phyloP scores from a whole-genome alignment of 2,329 filamentous ascomycete species.

The Triangularia verruculosa region DNA sequence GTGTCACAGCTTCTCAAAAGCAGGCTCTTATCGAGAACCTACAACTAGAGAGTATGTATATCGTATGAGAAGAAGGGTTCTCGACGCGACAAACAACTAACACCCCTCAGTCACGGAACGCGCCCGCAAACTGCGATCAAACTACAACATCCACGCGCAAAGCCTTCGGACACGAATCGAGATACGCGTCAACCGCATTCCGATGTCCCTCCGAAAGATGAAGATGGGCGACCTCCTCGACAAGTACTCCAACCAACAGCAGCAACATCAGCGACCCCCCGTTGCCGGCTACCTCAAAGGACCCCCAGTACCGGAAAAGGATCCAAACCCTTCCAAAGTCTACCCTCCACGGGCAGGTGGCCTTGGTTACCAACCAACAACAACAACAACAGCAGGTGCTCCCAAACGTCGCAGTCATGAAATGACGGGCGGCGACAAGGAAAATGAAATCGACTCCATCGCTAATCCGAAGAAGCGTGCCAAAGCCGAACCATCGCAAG shows the following conservation, averaged over 20 bases:
- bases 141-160: conserved; percentile 85
- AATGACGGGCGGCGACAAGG: conserved; percentile 67
- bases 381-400: conserved; percentile 23
- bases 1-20: conserved; percentile 70
- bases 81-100: background rate
- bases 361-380: conserved; percentile 23
- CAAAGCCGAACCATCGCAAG: conserved; percentile 43
- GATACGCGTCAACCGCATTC: conserved; percentile 90
- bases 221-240: conserved; percentile 77
- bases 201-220: conserved; percentile 70
- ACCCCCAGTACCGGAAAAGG: conserved; percentile 52
- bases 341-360: conserved; percentile 15
- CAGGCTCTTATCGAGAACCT: conserved; percentile 85
- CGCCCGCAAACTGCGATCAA: conserved; percentile 80
- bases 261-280: conserved; percentile 26
- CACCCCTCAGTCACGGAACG: conserved; percentile 72
- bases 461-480: conserved; percentile 70
- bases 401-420: conserved; percentile 58
- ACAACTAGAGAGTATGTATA: conserved; percentile 73
- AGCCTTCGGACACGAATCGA: conserved; percentile 83
- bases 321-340: conserved; percentile 29
- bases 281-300: conserved; percentile 31
- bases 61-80: background rate
- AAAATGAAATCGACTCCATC: conserved; percentile 61
- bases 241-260: conserved; percentile 40